Conservation (phyloP, 1,284 basidiomycete species). For the Papiliotrema terrestris region DNA sequence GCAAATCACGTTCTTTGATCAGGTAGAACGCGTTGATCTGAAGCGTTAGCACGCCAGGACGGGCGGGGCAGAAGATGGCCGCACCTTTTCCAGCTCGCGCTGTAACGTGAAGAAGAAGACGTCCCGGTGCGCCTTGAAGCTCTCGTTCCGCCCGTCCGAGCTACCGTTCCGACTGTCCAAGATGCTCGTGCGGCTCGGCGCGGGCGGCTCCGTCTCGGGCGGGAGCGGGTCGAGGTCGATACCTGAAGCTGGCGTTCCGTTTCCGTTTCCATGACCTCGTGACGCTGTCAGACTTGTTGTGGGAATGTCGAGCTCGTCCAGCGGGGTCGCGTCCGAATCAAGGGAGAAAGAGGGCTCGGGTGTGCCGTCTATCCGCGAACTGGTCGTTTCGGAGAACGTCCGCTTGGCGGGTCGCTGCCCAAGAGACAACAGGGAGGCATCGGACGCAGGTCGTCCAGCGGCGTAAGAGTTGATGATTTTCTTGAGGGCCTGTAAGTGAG, state of each 20-base stretch:
- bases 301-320: conserved; percentile 4
- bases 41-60: neutral
- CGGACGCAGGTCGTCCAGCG: conserved; percentile 78
- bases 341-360: neutral
- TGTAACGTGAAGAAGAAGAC: conserved; percentile 99
- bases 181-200: conserved; percentile 24
- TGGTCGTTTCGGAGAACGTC: conserved; percentile 38
- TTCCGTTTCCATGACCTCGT: neutral
- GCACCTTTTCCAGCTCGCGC: conserved; percentile 93
- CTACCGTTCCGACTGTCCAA: conserved; percentile 17
- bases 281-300: conserved; percentile 2
- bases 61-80: conserved; percentile 1
- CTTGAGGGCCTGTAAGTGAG: conserved; percentile 35
- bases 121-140: conserved; percentile 90
- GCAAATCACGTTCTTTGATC: conserved; percentile 94
- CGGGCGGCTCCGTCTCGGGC: conserved; percentile 44
- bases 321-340: neutral
- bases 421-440: conserved; percentile 80
- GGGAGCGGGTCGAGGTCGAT: conserved; percentile 44
- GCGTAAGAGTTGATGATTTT: conserved; percentile 95
- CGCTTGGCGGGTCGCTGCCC: conserved; percentile 69
- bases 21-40: conserved; percentile 99
- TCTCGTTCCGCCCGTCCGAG: conserved; percentile 37
- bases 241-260: neutral
- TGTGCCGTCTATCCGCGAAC: neutral